Conservation (phyloP, 257 asterid species). For the Eucommia ulmoides region DNA sequence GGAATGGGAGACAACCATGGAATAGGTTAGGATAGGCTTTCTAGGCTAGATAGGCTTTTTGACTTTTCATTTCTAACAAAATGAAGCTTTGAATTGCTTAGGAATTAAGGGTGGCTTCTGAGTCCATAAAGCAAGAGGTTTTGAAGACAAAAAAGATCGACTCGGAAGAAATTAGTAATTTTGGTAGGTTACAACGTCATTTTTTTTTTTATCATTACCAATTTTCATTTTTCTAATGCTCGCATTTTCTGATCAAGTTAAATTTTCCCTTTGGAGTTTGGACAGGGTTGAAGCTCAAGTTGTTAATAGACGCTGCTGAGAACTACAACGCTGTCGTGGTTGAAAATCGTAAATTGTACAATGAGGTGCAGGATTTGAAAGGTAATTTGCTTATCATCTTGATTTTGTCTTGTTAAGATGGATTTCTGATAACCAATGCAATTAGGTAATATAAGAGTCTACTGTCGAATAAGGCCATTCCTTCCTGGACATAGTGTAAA, state of each 20-base stretch:
- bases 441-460: conserved; percentile 83
- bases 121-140: conserved; percentile 69
- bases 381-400: conserved; percentile 29
- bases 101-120: conserved; percentile 64
- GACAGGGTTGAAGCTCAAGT: conserved; percentile 62
- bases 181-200: conserved; percentile 36
- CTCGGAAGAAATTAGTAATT: conserved; percentile 48
- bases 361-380: conserved; percentile 96
- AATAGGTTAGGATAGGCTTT: no score
- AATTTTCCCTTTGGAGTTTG: no score
- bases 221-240: conserved; percentile 2
- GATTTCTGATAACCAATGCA: conserved; percentile 11
- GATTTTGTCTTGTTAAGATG: conserved; percentile 10
- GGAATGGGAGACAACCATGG: no score
- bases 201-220: conserved; percentile 8
- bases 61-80: no score
- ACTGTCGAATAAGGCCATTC: conserved; percentile 88
- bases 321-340: conserved; percentile 68
- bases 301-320: conserved; percentile 77
- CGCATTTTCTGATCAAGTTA: conserved; percentile 9
- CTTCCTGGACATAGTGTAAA: conserved; percentile 58
- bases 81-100: conserved; percentile 24
- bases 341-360: conserved; percentile 81
- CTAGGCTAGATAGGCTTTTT: no score
- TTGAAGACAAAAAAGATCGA: conserved; percentile 39